Base-by-base conservation (phyloP, 164 flowering plant species). In the Hamamelis virginiana region DNA sequence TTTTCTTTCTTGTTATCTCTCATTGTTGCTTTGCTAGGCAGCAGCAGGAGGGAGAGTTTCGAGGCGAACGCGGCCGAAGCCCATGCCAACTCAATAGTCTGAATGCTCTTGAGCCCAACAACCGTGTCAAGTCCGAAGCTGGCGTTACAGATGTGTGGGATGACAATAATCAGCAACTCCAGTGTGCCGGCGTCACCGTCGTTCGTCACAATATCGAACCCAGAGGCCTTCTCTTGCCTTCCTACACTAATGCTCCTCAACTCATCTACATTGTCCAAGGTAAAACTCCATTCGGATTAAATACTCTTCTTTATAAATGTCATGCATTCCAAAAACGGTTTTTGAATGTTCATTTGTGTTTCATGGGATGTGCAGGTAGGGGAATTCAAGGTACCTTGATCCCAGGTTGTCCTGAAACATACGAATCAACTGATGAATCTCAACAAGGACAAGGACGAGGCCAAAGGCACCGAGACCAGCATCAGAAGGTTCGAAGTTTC, bases 131-230 rank as follows among this genome's bases (percentile, higher is more conserved):
- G 67, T 62, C 79, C 1, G 88, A 89, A 66, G 91, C 77, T 1
- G 94, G 94, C 9, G 4, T 59, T 13, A 79, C 74, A 13, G 91
- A 89, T 80, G 26, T 68, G 12, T 86, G 86, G 86, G 80, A 86
- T 58, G 72, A 74, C 16, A 73, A 69, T 55, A 43, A 70, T 12
- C 66, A 81, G 45, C 79, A 84, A 72, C 72, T 88, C 72, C 72
- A 68, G 67, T 88, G 92, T 55, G 85, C 89, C 19, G 86, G 89
- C 8, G 85, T 83, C 21, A 74, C 85, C 1, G 69, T 78, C n/a
- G 41, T 62, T 5, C 73, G 86, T 4, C 38, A 47, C 33, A 71
- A 69, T 43, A 79, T 88, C 21, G 70, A 77, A 10, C 84, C 80
- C 51, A 65, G 67, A 0, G 89, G 87, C 68, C 89, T 89, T 57